Evolutionary conservation across 2,329 filamentous ascomycete genomes (phyloP).

Genomic region (Penicillium corylophilum): DNA sequence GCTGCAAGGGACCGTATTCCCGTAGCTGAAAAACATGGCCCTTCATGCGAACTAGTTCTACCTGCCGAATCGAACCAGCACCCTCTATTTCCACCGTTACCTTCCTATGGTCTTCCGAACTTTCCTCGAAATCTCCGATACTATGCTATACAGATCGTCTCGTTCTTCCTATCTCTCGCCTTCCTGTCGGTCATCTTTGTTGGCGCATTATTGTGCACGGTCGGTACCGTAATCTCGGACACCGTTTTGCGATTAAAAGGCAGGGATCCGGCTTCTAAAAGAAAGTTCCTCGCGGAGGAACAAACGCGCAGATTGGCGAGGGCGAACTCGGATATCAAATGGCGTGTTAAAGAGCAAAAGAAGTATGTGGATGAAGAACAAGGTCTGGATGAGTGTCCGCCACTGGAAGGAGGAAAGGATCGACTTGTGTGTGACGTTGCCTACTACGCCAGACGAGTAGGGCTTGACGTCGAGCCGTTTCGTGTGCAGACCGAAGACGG

Average conservation of each 20-base stretch:
- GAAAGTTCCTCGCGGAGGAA: constrained; percentile 76
- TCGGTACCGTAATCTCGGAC: constrained; percentile 54
- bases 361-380: constrained; percentile 43
- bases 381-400: constrained; percentile 57
- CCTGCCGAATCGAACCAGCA: constrained; percentile 20
- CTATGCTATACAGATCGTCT: constrained; percentile 62
- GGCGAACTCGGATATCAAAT: constrained; percentile 59
- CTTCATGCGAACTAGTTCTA: constrained; percentile 4
- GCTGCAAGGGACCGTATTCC: not conserved
- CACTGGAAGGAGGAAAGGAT: constrained; percentile 78
- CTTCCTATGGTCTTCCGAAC: constrained; percentile 75
- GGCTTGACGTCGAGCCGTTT: constrained; percentile 79
- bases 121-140: constrained; percentile 65
- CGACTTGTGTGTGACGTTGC: constrained; percentile 73
- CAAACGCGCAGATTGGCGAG: constrained; percentile 57
- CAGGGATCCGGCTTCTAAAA: constrained; percentile 57
- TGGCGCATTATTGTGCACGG: constrained; percentile 68
- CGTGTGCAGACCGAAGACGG: constrained; percentile 91
- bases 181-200: constrained; percentile 76
- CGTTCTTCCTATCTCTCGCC: constrained; percentile 72
- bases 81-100: constrained; percentile 75
- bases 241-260: constrained; percentile 57
- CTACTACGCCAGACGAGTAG: constrained; percentile 85
- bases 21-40: constrained; percentile 11
- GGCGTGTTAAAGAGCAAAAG: constrained; percentile 52